Base-by-base conservation (phyloP, 164 flowering plant genomes). In the Platanus orientalis region DNA sequence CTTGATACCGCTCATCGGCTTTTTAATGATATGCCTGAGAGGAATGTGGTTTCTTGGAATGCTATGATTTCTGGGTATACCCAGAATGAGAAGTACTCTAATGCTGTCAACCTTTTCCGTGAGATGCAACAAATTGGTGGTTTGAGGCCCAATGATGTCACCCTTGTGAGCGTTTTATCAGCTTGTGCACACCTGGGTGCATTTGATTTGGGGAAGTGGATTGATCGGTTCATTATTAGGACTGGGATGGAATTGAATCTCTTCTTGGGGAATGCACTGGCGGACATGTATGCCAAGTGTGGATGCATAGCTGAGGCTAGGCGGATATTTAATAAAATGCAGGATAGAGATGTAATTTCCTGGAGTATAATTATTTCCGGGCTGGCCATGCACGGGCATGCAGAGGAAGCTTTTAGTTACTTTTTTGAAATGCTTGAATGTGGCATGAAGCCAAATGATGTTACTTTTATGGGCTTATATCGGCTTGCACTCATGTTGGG, bases 131-230 rank as follows among this genome's bases (percentile, higher is more conserved):
- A 65, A 61, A 40, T 57, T 21, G 68, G 60, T 45, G 59, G 70
- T 62, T 34, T 66, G 9, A 28, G 32, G 49, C 83, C 83, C 2
- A 74, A 68, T 68, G 75, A 75, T 40, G 73, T 72, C 17, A 79
- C 80, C 25, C 72, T 79, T 54, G 64, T 76, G 17, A 64, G 67
- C 42, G 78, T 74, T 14, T 65, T 79, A 32, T 72, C 83, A 7
- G 80, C 83, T 39, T 79, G 83, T 58, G 80, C 78, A 3, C 76
- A 72, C 47, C 67, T 79, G 12, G 78, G 80, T 40, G 75, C 79
- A n/a, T 66, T 73, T 57, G 73, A 62, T 48, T 69, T 73, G 44
- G 72, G 76, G 11, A 73, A 63, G 59, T 69, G 70, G 77, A 67
- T 73, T 48, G 70, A 65, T 66, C 57, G 49, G 25, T 69, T 48